Conservation (phyloP, 495 filamentous ascomycete species). For the Aspergillus baeticus region DNA sequence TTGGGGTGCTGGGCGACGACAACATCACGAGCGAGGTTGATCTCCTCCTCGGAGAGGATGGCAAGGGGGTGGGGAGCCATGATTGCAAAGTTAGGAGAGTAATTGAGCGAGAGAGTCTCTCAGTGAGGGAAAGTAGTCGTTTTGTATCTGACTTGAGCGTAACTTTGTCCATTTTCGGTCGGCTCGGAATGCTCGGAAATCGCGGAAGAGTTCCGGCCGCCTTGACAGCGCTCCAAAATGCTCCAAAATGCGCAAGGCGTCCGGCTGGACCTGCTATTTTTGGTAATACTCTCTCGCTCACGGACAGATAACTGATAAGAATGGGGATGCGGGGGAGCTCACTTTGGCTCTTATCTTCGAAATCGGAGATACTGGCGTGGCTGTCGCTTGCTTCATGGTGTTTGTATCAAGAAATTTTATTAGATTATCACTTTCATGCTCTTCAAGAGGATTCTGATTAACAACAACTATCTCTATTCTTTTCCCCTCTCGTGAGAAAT, state of each 20-base stretch:
- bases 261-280: constrained; percentile 3
- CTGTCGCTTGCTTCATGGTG: too few species aligned
- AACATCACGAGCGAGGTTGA: constrained; percentile 46
- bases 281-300: too few species aligned
- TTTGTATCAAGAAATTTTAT: too few species aligned
- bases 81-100: neutral
- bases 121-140: neutral
- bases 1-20: constrained; percentile 39
- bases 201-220: neutral
- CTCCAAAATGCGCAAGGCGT: neutral
- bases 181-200: constrained; percentile 10
- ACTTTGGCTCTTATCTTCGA: too few species aligned
- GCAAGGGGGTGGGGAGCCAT: constrained; percentile 46
- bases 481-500: too few species aligned
- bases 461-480: too few species aligned
- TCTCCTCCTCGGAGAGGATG: constrained; percentile 47
- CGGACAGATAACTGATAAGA: neutral
- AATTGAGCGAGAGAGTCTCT: neutral
- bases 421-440: too few species aligned
- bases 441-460: too few species aligned
- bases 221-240: neutral
- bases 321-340: neutral
- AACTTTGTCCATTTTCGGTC: neutral
- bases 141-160: neutral
- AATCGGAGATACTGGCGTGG: too few species aligned